Conservation (phyloP, 164 flowering plant genomes). For the Umbilicus rupestris region DNA sequence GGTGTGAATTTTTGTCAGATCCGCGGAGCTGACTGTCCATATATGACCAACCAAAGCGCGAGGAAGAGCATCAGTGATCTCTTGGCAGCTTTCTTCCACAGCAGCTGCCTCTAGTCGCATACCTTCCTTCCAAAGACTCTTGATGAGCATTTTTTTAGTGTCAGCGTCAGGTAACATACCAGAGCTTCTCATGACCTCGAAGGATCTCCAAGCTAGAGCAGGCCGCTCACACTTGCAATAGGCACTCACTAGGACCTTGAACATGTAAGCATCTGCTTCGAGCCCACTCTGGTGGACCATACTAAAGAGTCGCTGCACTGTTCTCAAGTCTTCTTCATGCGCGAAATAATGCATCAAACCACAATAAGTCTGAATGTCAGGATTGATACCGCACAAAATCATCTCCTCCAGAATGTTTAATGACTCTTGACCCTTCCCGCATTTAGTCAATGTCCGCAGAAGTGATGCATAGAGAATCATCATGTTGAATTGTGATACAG, state of each 20-base stretch:
- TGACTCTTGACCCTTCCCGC: conserved; percentile 43
- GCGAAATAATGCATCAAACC: conserved; percentile 89
- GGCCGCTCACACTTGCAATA: conserved; percentile 68
- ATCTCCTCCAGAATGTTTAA: conserved; percentile 65
- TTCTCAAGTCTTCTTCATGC: conserved; percentile 52
- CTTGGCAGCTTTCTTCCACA: conserved; percentile 58
- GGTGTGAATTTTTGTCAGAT: conserved; percentile 36
- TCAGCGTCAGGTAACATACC: conserved; percentile 51
- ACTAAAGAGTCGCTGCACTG: conserved; percentile 62
- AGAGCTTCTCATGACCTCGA: conserved; percentile 63
- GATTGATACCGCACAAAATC: conserved; percentile 42
- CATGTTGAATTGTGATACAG: conserved; percentile 33
- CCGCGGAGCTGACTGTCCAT: conserved; percentile 51
- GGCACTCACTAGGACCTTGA: conserved; percentile 51
- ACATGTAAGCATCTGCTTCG: conserved; percentile 79
- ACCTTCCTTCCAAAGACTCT: conserved; percentile 89
- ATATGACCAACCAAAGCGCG: conserved; percentile 43
- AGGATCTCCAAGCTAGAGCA: conserved; percentile 66
- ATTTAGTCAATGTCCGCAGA: conserved; percentile 61
- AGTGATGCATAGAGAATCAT: conserved; percentile 73
- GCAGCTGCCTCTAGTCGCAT: conserved; percentile 74
- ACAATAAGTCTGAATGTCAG: conserved; percentile 73
- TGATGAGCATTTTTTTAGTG: conserved; percentile 73
- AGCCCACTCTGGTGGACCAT: conserved; percentile 63
- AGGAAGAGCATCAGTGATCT: conserved; percentile 33